phyloP scores from a whole-genome alignment of 352 stramenopile species.

The Phytophthora citricola region DNA sequence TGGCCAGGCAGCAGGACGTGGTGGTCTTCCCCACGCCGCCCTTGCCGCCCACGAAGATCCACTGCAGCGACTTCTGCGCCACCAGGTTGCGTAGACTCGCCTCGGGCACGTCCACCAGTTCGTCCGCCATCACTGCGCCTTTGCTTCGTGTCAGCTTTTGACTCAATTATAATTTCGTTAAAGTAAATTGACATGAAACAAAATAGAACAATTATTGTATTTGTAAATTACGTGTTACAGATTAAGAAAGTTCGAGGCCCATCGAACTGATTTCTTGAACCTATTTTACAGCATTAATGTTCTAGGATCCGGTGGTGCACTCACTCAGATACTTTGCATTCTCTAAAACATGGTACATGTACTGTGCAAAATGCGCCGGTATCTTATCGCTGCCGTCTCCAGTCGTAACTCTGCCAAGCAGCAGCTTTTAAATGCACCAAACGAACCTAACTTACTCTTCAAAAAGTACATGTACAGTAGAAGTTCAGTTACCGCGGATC shows the following conservation, averaged over 20 bases:
- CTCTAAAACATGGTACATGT: background rate
- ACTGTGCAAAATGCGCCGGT: no score
- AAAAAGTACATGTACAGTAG: background rate
- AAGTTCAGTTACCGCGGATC: constrained; percentile 4
- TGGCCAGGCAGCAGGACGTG: constrained; percentile 97
- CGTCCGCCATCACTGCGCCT: constrained; percentile 25
- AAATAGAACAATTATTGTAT: no score
- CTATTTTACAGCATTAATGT: constrained; percentile 6
- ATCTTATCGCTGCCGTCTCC: no score
- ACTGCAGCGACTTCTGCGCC: constrained; percentile 89
- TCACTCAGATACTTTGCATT: constrained; percentile 1
- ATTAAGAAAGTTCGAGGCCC: background rate
- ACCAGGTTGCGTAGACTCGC: constrained; percentile 92
- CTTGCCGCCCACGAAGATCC: constrained; percentile 97
- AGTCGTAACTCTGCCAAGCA: no score
- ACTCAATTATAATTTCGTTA: no score
- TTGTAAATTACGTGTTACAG: no score
- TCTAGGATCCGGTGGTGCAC: constrained; percentile 19
- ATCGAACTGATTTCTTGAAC: constrained; percentile 6
- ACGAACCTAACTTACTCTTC: no score
- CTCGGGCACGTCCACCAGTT: constrained; percentile 72
- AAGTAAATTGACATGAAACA: no score
- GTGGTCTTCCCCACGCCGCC: constrained; percentile 97
- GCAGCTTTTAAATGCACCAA: no score
- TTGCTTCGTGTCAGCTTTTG: constrained; percentile 2